A percentile compares a stretch with the other conserved stretches of the same genome.
Evolutionary conservation across 345 rosid species (phyloP).

Genomic region (Limnanthes douglasii): DNA sequence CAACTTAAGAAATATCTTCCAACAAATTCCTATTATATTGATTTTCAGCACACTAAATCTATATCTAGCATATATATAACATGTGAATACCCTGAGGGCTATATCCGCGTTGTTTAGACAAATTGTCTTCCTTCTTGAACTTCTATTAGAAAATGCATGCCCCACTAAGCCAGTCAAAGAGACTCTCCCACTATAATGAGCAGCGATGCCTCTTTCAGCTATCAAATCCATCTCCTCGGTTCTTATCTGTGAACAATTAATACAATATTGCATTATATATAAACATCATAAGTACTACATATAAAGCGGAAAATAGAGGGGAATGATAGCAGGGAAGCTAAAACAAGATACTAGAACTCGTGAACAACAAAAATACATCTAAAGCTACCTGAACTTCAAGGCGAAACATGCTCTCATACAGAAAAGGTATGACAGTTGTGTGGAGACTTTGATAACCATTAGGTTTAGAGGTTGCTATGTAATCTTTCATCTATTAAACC

Average conservation of each 20-base stretch:
- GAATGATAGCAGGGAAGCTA: too few relatives aligned
- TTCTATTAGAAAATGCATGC: slow-evolving; percentile 47
- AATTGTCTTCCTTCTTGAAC: slow-evolving; percentile 60
- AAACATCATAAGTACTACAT: too few relatives aligned
- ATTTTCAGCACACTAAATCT: slow-evolving; percentile 4
- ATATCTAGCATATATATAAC: slow-evolving; percentile 5
- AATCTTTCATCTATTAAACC: slow-evolving; percentile 71
- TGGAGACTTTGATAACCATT: slow-evolving; percentile 99
- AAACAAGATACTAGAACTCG: too few relatives aligned
- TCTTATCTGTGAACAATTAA: slow-evolving; percentile 58
- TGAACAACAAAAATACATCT: slow-evolving; percentile 4
- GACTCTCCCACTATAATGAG: slow-evolving; percentile 88
- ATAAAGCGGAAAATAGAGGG: too few relatives aligned
- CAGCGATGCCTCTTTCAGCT: slow-evolving; percentile 96
- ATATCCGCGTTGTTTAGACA: slow-evolving; percentile 84
- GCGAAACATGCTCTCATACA: slow-evolving; percentile 84
- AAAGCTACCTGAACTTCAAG: slow-evolving; percentile 70
- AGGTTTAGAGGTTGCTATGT: slow-evolving; percentile 97
- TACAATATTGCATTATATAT: too few relatives aligned
- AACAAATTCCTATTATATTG: slow-evolving; percentile 6
- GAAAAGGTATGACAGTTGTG: slow-evolving; percentile 79
- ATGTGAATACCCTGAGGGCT: slow-evolving; percentile 69
- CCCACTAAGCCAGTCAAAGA: slow-evolving; percentile 65
- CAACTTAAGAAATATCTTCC: slow-evolving; percentile 1
- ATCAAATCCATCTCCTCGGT: slow-evolving; percentile 98